Evolutionary conservation across 83 land plant genomes (phyloP).

Genomic region (Isoetes engelmannii): DNA sequence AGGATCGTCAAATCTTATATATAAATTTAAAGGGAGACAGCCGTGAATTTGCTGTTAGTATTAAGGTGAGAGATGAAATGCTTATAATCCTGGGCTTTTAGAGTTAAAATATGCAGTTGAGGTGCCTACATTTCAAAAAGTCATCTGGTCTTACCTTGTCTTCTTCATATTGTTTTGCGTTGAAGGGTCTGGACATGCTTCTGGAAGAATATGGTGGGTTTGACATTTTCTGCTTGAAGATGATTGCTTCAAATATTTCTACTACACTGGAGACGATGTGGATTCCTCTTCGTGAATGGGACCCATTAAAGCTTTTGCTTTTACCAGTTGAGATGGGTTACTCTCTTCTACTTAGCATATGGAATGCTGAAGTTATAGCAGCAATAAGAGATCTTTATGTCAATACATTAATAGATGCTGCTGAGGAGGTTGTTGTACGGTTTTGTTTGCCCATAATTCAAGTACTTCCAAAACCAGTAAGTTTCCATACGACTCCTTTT

Average conservation of each 20-base stretch:
- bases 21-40: conserved; percentile 66
- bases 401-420: conserved; percentile 29
- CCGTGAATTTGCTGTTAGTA: conserved; percentile 56
- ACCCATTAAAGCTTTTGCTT: conserved; percentile 37
- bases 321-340: conserved; percentile 10
- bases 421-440: conserved; percentile 57
- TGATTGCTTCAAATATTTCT: conserved; percentile 60
- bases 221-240: conserved; percentile 63
- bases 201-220: conserved; percentile 78
- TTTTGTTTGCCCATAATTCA: conserved; percentile 49
- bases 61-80: conserved; percentile 31
- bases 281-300: conserved; percentile 71
- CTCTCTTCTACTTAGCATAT: neutral
- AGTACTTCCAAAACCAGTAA: conserved; percentile 51
- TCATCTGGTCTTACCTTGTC: neutral
- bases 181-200: conserved; percentile 53
- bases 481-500: neutral
- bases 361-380: conserved; percentile 40
- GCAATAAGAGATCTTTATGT: conserved; percentile 28
- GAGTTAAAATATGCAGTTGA: neutral
- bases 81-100: neutral
- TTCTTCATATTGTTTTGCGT: neutral
- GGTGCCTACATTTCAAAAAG: neutral
- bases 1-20: conserved; percentile 69
- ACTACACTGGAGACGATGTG: conserved; percentile 62